Percentiles rank a stretch among this genome's conserved stretches.
phyloP scores from a whole-genome alignment of 176 grass and related monocot genomes.

The Secale cereale region DNA sequence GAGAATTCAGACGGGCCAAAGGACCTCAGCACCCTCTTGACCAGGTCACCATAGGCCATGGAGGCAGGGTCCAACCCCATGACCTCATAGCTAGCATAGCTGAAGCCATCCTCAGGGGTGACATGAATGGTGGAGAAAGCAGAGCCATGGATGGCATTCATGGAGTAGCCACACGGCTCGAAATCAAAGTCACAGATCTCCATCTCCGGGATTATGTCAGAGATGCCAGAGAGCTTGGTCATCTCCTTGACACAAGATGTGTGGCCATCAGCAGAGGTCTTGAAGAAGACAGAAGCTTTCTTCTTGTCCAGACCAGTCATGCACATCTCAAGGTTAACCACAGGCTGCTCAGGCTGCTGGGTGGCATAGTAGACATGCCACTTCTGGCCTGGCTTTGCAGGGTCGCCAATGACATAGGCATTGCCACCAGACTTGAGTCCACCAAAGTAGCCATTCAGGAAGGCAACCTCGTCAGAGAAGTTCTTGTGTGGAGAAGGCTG shows the following conservation, averaged over 20 bases:
- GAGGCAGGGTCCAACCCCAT: constrained; percentile 45
- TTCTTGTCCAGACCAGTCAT: constrained; percentile 66
- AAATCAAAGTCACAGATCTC: constrained; percentile 79
- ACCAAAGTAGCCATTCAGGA: constrained; percentile 52
- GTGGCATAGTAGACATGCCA: constrained; percentile 80
- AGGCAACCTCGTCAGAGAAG: constrained; percentile 67
- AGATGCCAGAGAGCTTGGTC: constrained; percentile 69
- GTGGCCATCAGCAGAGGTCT: constrained; percentile 53
- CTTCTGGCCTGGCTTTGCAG: constrained; percentile 49
- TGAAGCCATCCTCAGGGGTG: constrained; percentile 80
- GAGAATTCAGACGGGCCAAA: constrained; percentile 67
- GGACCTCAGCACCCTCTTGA: constrained; percentile 63
- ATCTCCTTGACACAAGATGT: constrained; percentile 58
- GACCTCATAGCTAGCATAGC: constrained; percentile 81
- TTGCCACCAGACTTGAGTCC: constrained; percentile 57
- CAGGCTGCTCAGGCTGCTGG: constrained; percentile 44
- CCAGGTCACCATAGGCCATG: constrained; percentile 31
- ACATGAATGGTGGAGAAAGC: constrained; percentile 72
- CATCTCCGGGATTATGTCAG: constrained; percentile 66
- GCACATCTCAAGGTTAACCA: constrained; percentile 83
- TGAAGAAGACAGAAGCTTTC: constrained; percentile 69
- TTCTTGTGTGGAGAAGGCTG: constrained; percentile 73
- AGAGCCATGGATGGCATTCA: constrained; percentile 63
- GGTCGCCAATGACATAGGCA: constrained; percentile 73
- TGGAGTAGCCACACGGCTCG: constrained; percentile 74